Evolutionary conservation across 1,284 basidiomycete species (phyloP), one percentile per base, ranked within the genome.

Genomic region (Cutaneotrichosporon cavernicola): DNA sequence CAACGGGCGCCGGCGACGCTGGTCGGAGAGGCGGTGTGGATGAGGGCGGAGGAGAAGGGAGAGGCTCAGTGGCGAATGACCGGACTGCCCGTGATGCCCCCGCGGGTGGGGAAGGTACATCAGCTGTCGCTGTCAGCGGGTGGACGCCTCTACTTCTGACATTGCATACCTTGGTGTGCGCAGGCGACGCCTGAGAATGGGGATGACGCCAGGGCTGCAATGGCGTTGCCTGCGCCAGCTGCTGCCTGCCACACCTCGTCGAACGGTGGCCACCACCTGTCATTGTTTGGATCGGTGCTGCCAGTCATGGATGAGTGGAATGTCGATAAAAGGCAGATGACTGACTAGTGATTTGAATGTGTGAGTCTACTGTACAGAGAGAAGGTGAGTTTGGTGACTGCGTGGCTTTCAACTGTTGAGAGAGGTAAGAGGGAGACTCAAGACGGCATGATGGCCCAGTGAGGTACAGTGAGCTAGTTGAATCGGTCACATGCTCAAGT

Each of bases 221-320:
- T 51, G 5, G 47, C n/a, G 30, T 18, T 9, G 32, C 22, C 14
- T 4, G 50, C 36, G 10, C 22, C 18, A 14, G 50, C 36, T 16
- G 38, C 38, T 21, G 55, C 16, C 43, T 56, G 36, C 36, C 55
- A 40, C 21, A 46, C 22, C 13, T 56, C 55, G 4, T 56, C 55
- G 21, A 56, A 36, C 10, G 21, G 21, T 4, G 53, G 53, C 32
- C 49, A 51, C 49, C 30, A 31, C 49, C 22, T 26, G 26, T 51
- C 30, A 22, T 51, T 22, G 49, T 51, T 16, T 18, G 43, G 18
- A 16, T 46, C 18, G 4, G 43, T 46, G 43, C 43, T 46, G 43
- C 43, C 43, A 13, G 40, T 18, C 43, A 46, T 46, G 5, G 18
- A 8, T 18, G 43, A 46, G 43, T 46, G 16, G 43, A 18, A 18